Percentiles rank a stretch among this genome's conserved stretches.
These are phyloP conservation scores for Setomelanomma holmii DNA, from an alignment of 2,329 filamentous ascomycete species.

Conservation along the genomic window DNA sequence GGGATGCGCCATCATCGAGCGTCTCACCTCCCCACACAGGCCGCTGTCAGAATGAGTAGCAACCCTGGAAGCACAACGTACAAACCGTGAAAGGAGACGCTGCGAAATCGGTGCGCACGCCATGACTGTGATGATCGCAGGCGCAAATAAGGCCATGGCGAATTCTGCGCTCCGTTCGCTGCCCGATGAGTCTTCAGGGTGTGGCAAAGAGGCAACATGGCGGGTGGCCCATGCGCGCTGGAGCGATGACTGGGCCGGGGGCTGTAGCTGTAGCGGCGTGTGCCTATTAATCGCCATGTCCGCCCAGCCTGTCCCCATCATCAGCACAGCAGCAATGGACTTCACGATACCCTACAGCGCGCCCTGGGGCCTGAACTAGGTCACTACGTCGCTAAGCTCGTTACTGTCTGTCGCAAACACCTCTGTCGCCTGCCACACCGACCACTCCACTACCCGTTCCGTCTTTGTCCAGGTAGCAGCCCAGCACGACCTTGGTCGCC, in stretches of 20 bases:
- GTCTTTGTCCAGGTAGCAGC: slow-evolving; percentile 37
- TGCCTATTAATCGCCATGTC: slow-evolving; percentile 39
- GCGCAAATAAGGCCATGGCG: slow-evolving; percentile 5
- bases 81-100: background rate
- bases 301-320: slow-evolving; percentile 33
- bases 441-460: slow-evolving; percentile 17
- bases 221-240: slow-evolving; percentile 24
- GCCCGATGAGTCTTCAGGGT: slow-evolving; percentile 31
- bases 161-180: slow-evolving; percentile 1
- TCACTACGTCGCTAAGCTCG: slow-evolving; percentile 21
- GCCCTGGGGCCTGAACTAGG: slow-evolving; percentile 43
- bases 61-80: background rate
- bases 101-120: background rate
- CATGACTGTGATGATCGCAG: slow-evolving; percentile 2
- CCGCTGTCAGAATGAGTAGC: background rate
- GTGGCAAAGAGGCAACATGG: slow-evolving; percentile 27
- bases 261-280: slow-evolving; percentile 20
- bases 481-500: slow-evolving; percentile 32
- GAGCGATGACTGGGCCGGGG: slow-evolving; percentile 33
- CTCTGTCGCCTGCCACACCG: slow-evolving; percentile 20
- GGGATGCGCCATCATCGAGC: slow-evolving; percentile 14
- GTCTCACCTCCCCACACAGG: slow-evolving; percentile 18
- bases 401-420: slow-evolving; percentile 25
- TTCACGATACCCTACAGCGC: slow-evolving; percentile 40
- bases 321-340: slow-evolving; percentile 43